Evolutionary conservation across 495 filamentous ascomycete species (phyloP), one percentile per base, ranked within the genome.

Genomic region (Neurospora tetraspora): DNA sequence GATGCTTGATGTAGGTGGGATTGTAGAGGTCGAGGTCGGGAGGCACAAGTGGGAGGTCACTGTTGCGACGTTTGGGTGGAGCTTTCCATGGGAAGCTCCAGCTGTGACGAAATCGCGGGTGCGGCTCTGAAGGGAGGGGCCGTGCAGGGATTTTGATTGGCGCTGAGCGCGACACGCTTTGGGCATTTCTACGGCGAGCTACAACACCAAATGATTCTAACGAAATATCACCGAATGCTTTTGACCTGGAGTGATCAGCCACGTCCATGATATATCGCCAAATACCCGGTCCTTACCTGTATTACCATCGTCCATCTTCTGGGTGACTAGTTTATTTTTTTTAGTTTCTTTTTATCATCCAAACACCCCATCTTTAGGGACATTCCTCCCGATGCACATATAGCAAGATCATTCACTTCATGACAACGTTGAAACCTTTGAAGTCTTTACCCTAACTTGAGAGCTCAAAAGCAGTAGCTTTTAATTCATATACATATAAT

Each of bases 21-120:
- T 69, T 75, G 71, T 8, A 43, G 69, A 39, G 38, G 37, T 39
- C 14, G 18, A 45, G 8, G 42, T 5, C 23, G 34, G 38, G 65
- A 73, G 71, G 34, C 27, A 69, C 77, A 76, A 76, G 53, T 68
- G 72, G 2, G 61, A 12, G 70, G 65, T 43, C n/a, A 18, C 40
- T 68, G 42, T 73, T 70, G 59, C 16, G 12, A 42, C 23, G 47
- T 68, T 27, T 70, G 42, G 11, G 38, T 53, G 34, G 72, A n/a
- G 39, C 9, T 27, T 65, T 5, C 27, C 34, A 36, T 34, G 36
- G 27, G 39, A 45, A 61, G 71, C 53, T 45, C 16, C 10, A 71
- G 69, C 23, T 68, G 27, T 71, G 72, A 73, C 68, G 71, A 39
- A 70, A 73, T 70, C 68, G 59, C 38, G 61, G 38, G 71, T 12